A percentile compares a stretch with the other conserved stretches of the same genome.
Evolutionary conservation across 2,329 filamentous ascomycete species (phyloP).

Genomic region (Claviceps spartinae): DNA sequence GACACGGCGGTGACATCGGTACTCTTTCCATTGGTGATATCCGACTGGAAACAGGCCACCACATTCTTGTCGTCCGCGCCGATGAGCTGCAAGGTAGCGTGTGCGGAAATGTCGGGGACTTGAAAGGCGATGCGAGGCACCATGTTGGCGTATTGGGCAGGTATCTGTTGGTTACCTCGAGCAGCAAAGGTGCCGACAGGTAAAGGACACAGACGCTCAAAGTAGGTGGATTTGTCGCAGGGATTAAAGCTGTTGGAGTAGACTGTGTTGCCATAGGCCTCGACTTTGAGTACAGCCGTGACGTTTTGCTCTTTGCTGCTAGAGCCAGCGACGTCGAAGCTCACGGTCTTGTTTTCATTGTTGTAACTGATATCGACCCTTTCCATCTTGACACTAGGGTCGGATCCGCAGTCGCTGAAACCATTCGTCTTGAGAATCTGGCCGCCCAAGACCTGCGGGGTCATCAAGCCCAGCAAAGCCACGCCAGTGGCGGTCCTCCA

Average conservation of each 20-base stretch:
- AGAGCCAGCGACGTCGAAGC: slow-evolving; percentile 70
- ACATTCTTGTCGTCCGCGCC: slow-evolving; percentile 43
- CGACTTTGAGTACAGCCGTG: slow-evolving; percentile 59
- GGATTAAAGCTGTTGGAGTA: slow-evolving; percentile 76
- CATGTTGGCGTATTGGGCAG: slow-evolving; percentile 52
- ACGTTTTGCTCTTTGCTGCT: slow-evolving; percentile 68
- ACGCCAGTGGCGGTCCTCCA: slow-evolving; percentile 14
- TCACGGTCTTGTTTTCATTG: slow-evolving; percentile 55
- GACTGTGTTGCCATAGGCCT: slow-evolving; percentile 70
- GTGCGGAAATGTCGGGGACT: slow-evolving; percentile 78
- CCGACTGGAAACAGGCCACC: slow-evolving; percentile 71
- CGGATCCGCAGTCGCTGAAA: slow-evolving; percentile 55
- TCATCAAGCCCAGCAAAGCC: slow-evolving; percentile 22
- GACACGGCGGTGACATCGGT: slow-evolving; percentile 61
- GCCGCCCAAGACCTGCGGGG: slow-evolving; percentile 41
- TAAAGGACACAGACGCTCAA: slow-evolving; percentile 72
- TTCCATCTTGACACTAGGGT: slow-evolving; percentile 50
- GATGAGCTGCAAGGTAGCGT: slow-evolving; percentile 65
- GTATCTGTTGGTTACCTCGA: slow-evolving; percentile 56
- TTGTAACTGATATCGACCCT: slow-evolving; percentile 69
- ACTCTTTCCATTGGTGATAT: slow-evolving; percentile 79
- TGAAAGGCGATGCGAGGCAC: slow-evolving; percentile 85
- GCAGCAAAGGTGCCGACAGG: slow-evolving; percentile 64
- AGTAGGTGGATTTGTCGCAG: slow-evolving; percentile 52
- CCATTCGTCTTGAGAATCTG: slow-evolving; percentile 70